A percentile compares a stretch with the other conserved stretches of the same genome.
These are phyloP conservation scores for Platanthera zijinensis DNA, from an alignment of 106 monocot species.

Conservation along the genomic window DNA sequence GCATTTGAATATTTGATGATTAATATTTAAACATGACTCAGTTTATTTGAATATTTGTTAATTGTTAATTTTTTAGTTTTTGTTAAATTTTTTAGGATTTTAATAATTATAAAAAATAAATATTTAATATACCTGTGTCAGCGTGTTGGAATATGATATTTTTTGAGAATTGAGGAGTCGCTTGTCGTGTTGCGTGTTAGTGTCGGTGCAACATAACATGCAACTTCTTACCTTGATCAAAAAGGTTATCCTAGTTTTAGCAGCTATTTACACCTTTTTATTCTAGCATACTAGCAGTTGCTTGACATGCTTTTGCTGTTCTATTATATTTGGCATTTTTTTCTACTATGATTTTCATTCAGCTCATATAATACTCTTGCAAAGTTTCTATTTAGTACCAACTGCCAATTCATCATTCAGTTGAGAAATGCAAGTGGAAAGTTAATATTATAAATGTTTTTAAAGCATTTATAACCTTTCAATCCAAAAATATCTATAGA, in stretches of 20 bases:
- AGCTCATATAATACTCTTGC: not conserved
- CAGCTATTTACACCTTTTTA: not conserved
- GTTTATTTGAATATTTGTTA: too few relatives aligned
- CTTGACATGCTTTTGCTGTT: slow-evolving; percentile 1
- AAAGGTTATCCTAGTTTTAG: not conserved
- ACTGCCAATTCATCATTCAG: not conserved
- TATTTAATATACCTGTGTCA: too few relatives aligned
- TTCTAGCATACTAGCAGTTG: not conserved
- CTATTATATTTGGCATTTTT: not conserved
- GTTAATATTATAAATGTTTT: not conserved
- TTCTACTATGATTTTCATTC: not conserved
- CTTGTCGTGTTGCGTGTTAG: too few relatives aligned
- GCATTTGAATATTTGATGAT: too few relatives aligned
- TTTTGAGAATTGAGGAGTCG: too few relatives aligned
- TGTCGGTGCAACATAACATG: too few relatives aligned
- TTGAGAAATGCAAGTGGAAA: not conserved
- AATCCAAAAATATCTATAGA: not conserved
- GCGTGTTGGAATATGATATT: too few relatives aligned
- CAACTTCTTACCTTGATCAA: not conserved
- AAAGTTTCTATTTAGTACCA: not conserved
- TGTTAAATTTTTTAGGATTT: too few relatives aligned
- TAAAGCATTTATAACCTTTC: not conserved
- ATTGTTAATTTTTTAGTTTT: too few relatives aligned
- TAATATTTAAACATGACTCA: too few relatives aligned
- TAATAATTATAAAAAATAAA: too few relatives aligned